Evolutionary conservation across 2,329 filamentous ascomycete species (phyloP), one percentile per base, ranked within the genome.

Genomic region (Rosellinia necatrix): DNA sequence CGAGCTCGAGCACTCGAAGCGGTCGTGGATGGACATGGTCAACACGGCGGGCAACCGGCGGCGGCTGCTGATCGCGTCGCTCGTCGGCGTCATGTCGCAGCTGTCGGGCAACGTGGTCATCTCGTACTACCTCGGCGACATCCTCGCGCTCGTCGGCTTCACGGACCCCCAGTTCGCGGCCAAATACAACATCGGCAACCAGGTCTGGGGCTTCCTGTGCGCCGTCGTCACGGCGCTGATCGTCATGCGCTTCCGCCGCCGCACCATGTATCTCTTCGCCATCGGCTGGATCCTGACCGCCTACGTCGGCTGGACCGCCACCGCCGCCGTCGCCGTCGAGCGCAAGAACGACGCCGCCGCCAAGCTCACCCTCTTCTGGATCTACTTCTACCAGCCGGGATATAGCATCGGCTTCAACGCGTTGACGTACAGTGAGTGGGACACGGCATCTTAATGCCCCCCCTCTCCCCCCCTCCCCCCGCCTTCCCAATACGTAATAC

Each of bases 371-470:
- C 71, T 87, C 27, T 77, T 84, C 66, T 85, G 82, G 69, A 82
- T 81, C 64, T 84, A 82, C 58, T 71, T 75, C 15, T 84, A 82
- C 67, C 76, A 76, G 6, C 80, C 81, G 1, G 75, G 72, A 58
- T 86, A 85, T 66, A 85, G 85, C 61, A 77, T 85, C 44, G 83
- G 81, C 13, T 84, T 85, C 70, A 85, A 85, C 63, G 80, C 83
- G 21, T 73, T 86, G 19, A 83, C 82, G 5, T 85, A 84, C 66
- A 84, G 75, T 75, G 68, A 70, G 74, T 19, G 7, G 13, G 4
- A 13, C 25, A 34, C 25, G 6, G 3, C 3, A 21, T 6, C 2
- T 15, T 22, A 1, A 32, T 7, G 19, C 3, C 19, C 1, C 8
- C 6, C n/a, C n/a, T n/a, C n/a, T n/a, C n/a, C n/a, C n/a, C n/a